Percentiles rank a stretch among this genome's conserved stretches.
phyloP scores from a whole-genome alignment of 1,284 basidiomycete genomes.

The Sanghuangporus sanghuang region DNA sequence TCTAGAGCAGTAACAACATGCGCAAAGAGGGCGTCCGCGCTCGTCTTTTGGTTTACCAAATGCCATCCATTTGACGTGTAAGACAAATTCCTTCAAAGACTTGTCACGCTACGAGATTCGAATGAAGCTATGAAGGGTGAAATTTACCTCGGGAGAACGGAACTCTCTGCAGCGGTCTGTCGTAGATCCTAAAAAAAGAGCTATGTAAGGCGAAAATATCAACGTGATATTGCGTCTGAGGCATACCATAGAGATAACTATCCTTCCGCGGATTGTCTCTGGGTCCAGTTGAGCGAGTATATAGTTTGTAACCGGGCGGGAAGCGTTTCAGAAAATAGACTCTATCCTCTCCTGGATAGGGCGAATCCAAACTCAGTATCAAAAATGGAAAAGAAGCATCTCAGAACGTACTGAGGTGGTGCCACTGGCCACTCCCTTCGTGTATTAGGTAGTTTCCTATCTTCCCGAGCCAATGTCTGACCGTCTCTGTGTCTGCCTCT shows the following conservation, averaged over 20 bases:
- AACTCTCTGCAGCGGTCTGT: slow-evolving; percentile 6
- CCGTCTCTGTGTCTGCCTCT: slow-evolving; percentile 6
- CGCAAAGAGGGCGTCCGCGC: slow-evolving; percentile 1
- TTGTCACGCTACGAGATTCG: background rate
- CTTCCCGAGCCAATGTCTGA: slow-evolving; percentile 8
- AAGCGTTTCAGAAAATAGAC: slow-evolving; percentile 4
- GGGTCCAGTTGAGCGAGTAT: slow-evolving; percentile 8
- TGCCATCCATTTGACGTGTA: slow-evolving; percentile 17
- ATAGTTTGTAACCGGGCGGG: slow-evolving; percentile 15
- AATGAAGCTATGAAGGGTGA: too few species aligned
- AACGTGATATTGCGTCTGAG: background rate
- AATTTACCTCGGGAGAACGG: slow-evolving; percentile 13
- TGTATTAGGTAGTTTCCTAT: slow-evolving; percentile 11
- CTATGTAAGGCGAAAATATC: background rate
- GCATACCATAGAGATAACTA: slow-evolving; percentile 13
- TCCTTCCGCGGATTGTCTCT: slow-evolving; percentile 13
- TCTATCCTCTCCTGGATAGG: background rate
- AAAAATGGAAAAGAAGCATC: background rate
- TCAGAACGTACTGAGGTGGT: background rate
- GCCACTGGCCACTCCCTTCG: background rate
- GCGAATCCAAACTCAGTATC: background rate
- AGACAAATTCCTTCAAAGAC: slow-evolving; percentile 10
- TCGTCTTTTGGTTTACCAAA: slow-evolving; percentile 11
- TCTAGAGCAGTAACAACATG: slow-evolving; percentile 12
- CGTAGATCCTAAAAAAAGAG: slow-evolving; percentile 5